Evolutionary conservation across 257 asterid genomes (phyloP).

Genomic region (Gentiana dahurica): DNA sequence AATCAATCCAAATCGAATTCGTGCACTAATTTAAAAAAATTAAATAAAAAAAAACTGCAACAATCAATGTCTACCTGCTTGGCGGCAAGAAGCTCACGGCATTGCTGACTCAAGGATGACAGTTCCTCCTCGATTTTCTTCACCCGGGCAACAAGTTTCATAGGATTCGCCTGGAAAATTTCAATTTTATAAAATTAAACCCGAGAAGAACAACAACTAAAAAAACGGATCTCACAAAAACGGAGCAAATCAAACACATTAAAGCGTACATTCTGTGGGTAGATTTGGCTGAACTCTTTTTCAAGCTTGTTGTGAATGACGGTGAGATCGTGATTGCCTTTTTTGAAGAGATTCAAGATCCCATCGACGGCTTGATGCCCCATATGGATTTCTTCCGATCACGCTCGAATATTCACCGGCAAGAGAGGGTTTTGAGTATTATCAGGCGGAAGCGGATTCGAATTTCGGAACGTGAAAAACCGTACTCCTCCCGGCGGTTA

Average conservation of each 20-base stretch:
- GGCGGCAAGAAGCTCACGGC: slow-evolving; percentile 88
- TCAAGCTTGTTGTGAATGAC: slow-evolving; percentile 56
- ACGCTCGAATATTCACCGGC: not conserved
- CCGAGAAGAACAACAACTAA: not conserved
- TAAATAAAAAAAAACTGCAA: not conserved
- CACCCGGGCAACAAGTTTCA: slow-evolving; percentile 75
- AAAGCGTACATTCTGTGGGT: slow-evolving; percentile 50
- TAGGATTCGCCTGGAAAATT: slow-evolving; percentile 62
- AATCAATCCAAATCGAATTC: not conserved
- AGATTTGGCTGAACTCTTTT: slow-evolving; percentile 62
- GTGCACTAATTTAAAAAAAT: not conserved
- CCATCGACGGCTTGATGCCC: slow-evolving; percentile 78
- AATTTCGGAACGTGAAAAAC: no score
- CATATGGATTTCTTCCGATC: slow-evolving; percentile 20
- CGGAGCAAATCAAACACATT: slow-evolving; percentile 5
- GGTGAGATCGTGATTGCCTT: slow-evolving; percentile 65
- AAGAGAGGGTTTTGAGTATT: no score
- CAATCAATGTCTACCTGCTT: slow-evolving; percentile 49
- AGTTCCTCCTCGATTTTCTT: slow-evolving; percentile 79
- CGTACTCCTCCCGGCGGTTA: no score
- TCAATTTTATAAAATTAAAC: not conserved
- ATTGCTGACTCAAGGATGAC: slow-evolving; percentile 63
- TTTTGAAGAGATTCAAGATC: slow-evolving; percentile 47
- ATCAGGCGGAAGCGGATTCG: no score
- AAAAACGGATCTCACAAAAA: not conserved